Conservation (phyloP, 2,329 filamentous ascomycete species). For the Paecilomyces dactylethromorphus region DNA sequence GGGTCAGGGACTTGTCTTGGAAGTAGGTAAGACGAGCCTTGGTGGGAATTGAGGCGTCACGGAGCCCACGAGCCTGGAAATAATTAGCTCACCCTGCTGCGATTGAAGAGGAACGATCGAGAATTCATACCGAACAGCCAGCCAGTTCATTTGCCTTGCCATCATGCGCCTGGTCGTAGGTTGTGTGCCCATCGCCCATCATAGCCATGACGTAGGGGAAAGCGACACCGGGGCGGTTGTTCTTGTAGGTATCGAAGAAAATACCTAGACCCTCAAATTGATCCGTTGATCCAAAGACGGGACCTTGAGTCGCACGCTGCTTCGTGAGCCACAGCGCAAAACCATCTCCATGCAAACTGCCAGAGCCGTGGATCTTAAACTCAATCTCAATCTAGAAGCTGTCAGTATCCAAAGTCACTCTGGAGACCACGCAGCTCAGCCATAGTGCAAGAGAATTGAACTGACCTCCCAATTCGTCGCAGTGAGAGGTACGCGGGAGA, state of each 20-base stretch:
- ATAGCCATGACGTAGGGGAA: constrained; percentile 99
- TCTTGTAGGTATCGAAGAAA: constrained; percentile 99
- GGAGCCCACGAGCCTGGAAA: constrained; percentile 68
- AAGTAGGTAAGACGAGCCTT: constrained; percentile 91
- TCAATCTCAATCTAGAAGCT: constrained; percentile 69
- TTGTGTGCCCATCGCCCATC: constrained; percentile 82
- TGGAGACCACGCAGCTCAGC: neutral
- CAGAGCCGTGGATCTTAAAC: constrained; percentile 85
- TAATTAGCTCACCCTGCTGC: neutral
- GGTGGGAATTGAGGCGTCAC: constrained; percentile 70
- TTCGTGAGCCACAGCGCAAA: constrained; percentile 98
- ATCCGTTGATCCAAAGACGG: constrained; percentile 83
- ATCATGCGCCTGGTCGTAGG: constrained; percentile 89
- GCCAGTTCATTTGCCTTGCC: constrained; percentile 90
- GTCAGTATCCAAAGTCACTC: neutral
- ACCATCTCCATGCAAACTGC: constrained; percentile 89
- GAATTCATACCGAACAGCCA: constrained; percentile 67
- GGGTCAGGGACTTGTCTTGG: constrained; percentile 82
- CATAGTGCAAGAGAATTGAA: constrained; percentile 3
- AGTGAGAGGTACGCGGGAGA: constrained; percentile 86
- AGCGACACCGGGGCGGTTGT: constrained; percentile 89
- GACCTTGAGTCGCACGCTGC: constrained; percentile 70
- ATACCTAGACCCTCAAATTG: constrained; percentile 89
- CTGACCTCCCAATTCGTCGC: constrained; percentile 92
- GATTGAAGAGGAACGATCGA: neutral